A percentile compares a stretch with the other conserved stretches of the same genome.
phyloP scores from a whole-genome alignment of 2,329 filamentous ascomycete species.

The Fusarium sp. region DNA sequence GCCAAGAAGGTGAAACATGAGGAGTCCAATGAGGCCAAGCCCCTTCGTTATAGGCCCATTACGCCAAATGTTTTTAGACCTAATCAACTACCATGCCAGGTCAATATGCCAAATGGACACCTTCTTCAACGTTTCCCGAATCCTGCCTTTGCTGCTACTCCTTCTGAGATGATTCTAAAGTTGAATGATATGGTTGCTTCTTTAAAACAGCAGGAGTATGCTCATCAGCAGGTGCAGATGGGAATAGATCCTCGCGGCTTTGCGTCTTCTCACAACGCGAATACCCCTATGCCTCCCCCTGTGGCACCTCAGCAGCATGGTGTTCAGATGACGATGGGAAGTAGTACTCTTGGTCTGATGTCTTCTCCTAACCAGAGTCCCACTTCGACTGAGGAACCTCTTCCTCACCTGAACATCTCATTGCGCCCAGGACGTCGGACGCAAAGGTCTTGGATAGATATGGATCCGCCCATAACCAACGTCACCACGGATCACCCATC shows the following conservation, averaged over 20 bases:
- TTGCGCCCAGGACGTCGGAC: neutral
- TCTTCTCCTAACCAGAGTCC: neutral
- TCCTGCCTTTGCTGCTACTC: too few species aligned
- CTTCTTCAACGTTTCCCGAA: too few species aligned
- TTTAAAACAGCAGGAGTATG: neutral
- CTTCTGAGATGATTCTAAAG: too few species aligned
- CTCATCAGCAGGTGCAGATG: neutral
- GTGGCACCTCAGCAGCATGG: neutral
- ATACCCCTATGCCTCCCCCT: neutral
- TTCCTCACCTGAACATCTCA: neutral
- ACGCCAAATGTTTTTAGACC: too few species aligned
- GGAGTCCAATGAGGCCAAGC: too few species aligned
- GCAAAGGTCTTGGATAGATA: neutral
- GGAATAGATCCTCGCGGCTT: neutral
- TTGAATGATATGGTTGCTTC: too few species aligned
- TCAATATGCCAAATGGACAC: too few species aligned
- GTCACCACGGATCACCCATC: neutral
- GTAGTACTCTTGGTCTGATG: neutral
- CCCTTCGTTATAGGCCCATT: too few species aligned
- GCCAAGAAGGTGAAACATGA: neutral
- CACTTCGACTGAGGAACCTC: neutral
- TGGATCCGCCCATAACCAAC: neutral
- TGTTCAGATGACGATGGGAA: neutral
- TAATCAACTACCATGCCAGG: too few species aligned
- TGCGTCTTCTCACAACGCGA: neutral